phyloP scores from a whole-genome alignment of 1,284 basidiomycete genomes.

The Ustilago curta region DNA sequence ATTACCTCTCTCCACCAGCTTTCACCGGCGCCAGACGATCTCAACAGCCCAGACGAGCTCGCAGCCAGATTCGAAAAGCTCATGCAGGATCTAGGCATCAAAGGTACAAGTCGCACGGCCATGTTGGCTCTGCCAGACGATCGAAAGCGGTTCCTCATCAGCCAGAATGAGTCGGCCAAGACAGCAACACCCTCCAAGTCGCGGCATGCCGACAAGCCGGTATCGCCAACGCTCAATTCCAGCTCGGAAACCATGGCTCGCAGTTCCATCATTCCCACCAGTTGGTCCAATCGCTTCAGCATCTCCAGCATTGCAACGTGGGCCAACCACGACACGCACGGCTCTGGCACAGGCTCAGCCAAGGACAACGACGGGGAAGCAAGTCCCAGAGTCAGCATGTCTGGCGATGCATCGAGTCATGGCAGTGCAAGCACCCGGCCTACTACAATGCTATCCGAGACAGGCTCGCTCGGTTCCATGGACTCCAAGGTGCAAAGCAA shows the following conservation, averaged over 20 bases:
- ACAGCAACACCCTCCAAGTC: constrained; percentile 36
- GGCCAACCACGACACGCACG: constrained; percentile 44
- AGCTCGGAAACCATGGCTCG: constrained; percentile 48
- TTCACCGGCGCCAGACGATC: constrained; percentile 22
- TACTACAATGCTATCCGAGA: constrained; percentile 39
- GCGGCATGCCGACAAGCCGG: constrained; percentile 69
- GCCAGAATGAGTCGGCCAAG: constrained; percentile 55
- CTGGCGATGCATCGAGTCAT: constrained; percentile 31
- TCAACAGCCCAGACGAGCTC: constrained; percentile 40
- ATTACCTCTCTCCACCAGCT: constrained; percentile 27
- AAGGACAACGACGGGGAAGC: constrained; percentile 28
- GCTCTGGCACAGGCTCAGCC: constrained; percentile 18
- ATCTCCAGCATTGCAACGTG: constrained; percentile 76
- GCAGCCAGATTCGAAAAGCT: constrained; percentile 48
- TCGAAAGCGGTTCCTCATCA: constrained; percentile 78
- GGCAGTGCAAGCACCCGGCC: constrained; percentile 40
- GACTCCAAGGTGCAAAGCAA: constrained; percentile 17
- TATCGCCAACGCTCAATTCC: constrained; percentile 78
- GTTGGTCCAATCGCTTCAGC: constrained; percentile 80
- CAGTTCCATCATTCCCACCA: constrained; percentile 51
- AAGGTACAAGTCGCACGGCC: constrained; percentile 76
- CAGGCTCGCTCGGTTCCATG: constrained; percentile 28
- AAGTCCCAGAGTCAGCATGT: constrained; percentile 28
- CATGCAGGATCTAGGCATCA: constrained; percentile 73
- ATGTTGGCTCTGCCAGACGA: constrained; percentile 78